Conservation (phyloP, 306 rosid species). For the Rosa lucieae region DNA sequence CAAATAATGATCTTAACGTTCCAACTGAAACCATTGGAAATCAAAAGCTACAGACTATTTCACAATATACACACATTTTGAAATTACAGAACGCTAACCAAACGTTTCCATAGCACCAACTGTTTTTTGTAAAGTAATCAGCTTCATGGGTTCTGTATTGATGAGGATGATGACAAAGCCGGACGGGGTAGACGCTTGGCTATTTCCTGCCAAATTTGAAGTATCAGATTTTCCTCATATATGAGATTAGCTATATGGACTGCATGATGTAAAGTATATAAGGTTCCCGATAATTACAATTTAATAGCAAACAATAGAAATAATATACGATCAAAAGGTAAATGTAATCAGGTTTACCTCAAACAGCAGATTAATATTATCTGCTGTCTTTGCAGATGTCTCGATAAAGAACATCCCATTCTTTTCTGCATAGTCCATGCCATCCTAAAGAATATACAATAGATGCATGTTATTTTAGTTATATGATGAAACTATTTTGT, state of each 20-base stretch:
- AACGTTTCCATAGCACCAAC: constrained; percentile 10
- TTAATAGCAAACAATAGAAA: constrained; percentile 5
- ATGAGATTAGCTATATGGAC: not conserved
- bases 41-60: not conserved
- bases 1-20: not conserved
- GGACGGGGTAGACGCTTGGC: constrained; percentile 60
- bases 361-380: constrained; percentile 90
- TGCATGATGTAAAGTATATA: not conserved
- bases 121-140: not conserved
- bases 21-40: not conserved
- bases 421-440: constrained; percentile 85
- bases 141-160: constrained; percentile 29
- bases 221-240: not conserved
- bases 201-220: constrained; percentile 43
- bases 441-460: constrained; percentile 55
- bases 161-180: constrained; percentile 30
- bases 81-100: constrained; percentile 5
- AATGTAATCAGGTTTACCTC: constrained; percentile 58
- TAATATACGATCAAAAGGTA: not conserved
- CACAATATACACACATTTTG: constrained; percentile 30
- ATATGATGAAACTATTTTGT: constrained; percentile 3
- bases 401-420: constrained; percentile 98
- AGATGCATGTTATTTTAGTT: not conserved
- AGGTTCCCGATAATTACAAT: not conserved
- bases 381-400: constrained; percentile 99